Conservation (phyloP, 345 rosid genomes). For the Eucalyptus melliodora region DNA sequence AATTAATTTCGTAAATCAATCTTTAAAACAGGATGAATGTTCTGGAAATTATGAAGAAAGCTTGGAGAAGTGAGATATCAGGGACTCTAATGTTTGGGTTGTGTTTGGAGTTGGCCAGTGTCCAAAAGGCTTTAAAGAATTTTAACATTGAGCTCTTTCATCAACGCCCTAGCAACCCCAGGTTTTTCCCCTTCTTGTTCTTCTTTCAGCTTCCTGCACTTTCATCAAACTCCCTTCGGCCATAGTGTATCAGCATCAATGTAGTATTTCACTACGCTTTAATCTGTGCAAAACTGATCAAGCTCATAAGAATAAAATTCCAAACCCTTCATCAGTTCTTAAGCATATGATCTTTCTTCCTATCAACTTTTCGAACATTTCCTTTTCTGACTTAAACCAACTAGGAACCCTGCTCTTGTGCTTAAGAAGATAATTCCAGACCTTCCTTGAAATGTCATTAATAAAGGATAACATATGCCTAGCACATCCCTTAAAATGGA, state of each 20-base stretch:
- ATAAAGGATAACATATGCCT: background rate
- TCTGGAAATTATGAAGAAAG: background rate
- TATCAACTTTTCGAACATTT: background rate
- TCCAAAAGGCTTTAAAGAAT: background rate
- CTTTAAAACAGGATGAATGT: background rate
- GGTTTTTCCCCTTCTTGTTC: background rate
- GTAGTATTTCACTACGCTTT: background rate
- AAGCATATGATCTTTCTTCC: background rate
- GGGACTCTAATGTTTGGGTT: background rate
- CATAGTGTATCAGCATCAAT: background rate
- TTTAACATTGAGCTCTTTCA: background rate
- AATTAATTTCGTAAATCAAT: background rate
- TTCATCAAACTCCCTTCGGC: background rate
- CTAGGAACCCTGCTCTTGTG: background rate
- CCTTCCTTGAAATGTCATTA: background rate
- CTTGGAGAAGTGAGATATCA: background rate
- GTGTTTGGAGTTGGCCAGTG: background rate
- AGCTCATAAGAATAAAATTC: background rate
- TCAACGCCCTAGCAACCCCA: background rate
- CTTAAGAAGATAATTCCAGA: background rate
- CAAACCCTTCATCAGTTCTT: background rate
- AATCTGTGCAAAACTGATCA: background rate
- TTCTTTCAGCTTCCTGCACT: background rate
- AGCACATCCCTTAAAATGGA: background rate
- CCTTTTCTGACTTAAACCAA: background rate